Base-by-base conservation (phyloP, 768 basidiomycete species). In the Lactarius hatsudake region DNA sequence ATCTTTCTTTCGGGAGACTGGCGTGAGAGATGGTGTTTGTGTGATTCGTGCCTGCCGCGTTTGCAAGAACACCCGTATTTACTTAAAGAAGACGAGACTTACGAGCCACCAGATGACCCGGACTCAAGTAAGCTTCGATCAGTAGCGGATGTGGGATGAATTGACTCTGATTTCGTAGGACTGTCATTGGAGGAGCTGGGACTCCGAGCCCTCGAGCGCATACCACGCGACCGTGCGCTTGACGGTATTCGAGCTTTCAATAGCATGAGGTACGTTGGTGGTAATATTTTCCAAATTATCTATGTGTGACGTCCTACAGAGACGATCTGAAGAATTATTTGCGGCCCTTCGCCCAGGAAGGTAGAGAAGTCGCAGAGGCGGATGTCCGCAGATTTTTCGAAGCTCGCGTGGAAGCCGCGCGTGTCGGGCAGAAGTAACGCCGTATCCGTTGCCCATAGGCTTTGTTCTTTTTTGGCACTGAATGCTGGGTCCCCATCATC, bases 171-270 rank as follows among this genome's bases (percentile, higher is more conserved):
- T 48, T 7, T 23, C 18, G 26, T 63, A 91, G 92, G 85, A 30
- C 78, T 93, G 59, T 90, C 92, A 20, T 77, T 94, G 40, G 93
- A 94, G 74, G 91, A 93, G 73, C 82, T 94, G 6, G 93, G 93
- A 13, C 81, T 92, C 80, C 88, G 92, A 59, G 93, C 92, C 1
- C 77, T 94, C 10, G 80, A 83, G 63, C 82, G 84, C 60, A 74
- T 94, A 34, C 93, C 93, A 42, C 87, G 93, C 64, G 93, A 93
- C 59, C 85, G 82, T 63, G 91, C 91, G 6, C 84, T 94, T 63
- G 89, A 94, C 71, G 90, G 93, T 1, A 93, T 94, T 28, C 84
- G 86, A 64, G 93, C 91, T 5, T 94, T 91, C 77, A 93, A 93
- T 71, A 80, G 83, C 64, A 88, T 94, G 90, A 82, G 90, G 92